Evolutionary conservation across 1,139 yeast species (phyloP), one percentile per base, ranked within the genome.

Genomic region (Saccharomycopsis crataegensis): DNA sequence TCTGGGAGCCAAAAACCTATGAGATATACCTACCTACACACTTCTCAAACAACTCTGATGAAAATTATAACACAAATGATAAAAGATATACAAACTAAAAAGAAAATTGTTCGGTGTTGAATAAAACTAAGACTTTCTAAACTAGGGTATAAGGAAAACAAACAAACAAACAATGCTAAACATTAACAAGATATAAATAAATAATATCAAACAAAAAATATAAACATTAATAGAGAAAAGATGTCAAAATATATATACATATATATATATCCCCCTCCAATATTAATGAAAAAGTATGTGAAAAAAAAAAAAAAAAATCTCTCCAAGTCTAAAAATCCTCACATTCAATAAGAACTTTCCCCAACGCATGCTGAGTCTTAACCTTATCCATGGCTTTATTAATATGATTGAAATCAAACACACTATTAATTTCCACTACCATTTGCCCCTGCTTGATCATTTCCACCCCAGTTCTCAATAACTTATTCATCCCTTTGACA

Each of bases 311-410:
- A 8, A 34, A 8, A 11, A 36, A 11, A 36, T 36, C n/a, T 11
- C 3, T 36, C 40, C 2, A 36, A 36, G 40, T 1, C 34, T 59
- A 70, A 55, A 71, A 71, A 49, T 62, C 64, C 55, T 72, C 76
- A 28, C 70, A 68, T 42, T 70, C 62, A 45, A 72, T 55, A 5
- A 86, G 76, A 51, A 86, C 70, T 65, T 86, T 87, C 36, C 96
- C 96, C 57, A 75, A 77, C n/a, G 82, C 80, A 55, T 72, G 75
- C 48, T 81, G 79, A 2, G 72, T 64, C 33, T 66, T 68, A 55
- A 85, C 68, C 59, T 70, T 73, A 2, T 75, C 75, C 54, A 77
- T 67, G 0, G 91, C 94, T 12, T 72, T 67, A 48, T 72, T 64
- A 58, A 71, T 74, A 7, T 82, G 73, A 16, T 72, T 75, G 74